A percentile compares a stretch with the other conserved stretches of the same genome.
Evolutionary conservation across 2,329 filamentous ascomycete genomes (phyloP).

Genomic region (Aspergillus alliaceus): DNA sequence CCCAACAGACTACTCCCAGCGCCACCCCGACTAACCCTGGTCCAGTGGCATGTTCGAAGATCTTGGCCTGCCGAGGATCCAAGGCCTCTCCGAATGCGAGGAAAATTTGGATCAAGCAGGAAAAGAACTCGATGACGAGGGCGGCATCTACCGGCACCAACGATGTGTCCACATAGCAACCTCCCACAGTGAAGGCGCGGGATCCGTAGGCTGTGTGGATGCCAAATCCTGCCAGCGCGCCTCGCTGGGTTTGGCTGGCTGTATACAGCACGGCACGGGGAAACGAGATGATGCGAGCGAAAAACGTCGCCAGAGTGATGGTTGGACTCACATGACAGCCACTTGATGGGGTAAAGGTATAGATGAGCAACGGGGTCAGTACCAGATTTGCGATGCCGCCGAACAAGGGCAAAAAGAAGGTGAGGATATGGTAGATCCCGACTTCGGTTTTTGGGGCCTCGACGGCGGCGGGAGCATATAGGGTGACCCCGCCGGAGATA

Average conservation of each 20-base stretch:
- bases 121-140: slow-evolving; percentile 51
- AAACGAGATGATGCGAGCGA: slow-evolving; percentile 51
- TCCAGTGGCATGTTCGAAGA: slow-evolving; percentile 52
- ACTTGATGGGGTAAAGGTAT: slow-evolving; percentile 48
- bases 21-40: slow-evolving; percentile 51
- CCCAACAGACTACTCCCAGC: slow-evolving; percentile 38
- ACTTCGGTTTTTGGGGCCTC: slow-evolving; percentile 17
- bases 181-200: slow-evolving; percentile 33
- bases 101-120: slow-evolving; percentile 48
- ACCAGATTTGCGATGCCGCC: slow-evolving; percentile 42
- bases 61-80: slow-evolving; percentile 52
- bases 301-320: slow-evolving; percentile 55
- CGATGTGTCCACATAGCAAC: slow-evolving; percentile 39
- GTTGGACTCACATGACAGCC: slow-evolving; percentile 56
- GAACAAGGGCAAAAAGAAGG: slow-evolving; percentile 32
- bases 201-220: slow-evolving; percentile 35
- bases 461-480: slow-evolving; percentile 16
- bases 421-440: slow-evolving; percentile 29
- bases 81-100: slow-evolving; percentile 55
- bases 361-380: slow-evolving; percentile 51
- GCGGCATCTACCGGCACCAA: slow-evolving; percentile 41
- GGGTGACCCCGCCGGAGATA: slow-evolving; percentile 23
- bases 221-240: slow-evolving; percentile 46
- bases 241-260: slow-evolving; percentile 47
- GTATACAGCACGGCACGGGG: slow-evolving; percentile 52